These are phyloP conservation scores for Colletotrichum paranaense DNA, from an alignment of 2,329 filamentous ascomycete species.

Conservation along the genomic window DNA sequence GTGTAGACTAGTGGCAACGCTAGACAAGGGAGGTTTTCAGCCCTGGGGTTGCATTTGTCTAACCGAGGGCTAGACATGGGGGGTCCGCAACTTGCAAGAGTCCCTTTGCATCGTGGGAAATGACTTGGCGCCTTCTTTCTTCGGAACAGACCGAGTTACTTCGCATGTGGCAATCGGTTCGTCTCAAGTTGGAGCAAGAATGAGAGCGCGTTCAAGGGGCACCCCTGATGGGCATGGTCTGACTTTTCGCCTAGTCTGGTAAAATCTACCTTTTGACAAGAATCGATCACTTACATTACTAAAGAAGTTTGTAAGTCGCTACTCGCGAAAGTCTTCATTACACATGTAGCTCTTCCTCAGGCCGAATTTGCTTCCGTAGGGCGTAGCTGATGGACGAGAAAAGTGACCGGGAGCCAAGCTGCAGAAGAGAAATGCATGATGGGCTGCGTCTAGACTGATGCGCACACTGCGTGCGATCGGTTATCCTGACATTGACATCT, in stretches of 20 bases:
- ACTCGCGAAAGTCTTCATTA: background rate
- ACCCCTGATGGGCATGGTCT: background rate
- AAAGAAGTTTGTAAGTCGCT: background rate
- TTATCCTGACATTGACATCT: background rate
- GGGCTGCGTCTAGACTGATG: background rate
- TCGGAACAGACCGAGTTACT: background rate
- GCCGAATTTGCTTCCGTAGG: background rate
- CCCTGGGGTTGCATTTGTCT: conserved; percentile 19
- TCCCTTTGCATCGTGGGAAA: conserved; percentile 16
- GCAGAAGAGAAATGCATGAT: background rate
- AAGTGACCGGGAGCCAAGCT: background rate
- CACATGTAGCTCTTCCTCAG: background rate
- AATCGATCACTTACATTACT: background rate
- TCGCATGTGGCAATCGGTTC: conserved; percentile 8
- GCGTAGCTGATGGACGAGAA: background rate
- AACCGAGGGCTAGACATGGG: conserved; percentile 9
- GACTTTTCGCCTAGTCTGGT: background rate
- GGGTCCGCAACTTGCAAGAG: background rate
- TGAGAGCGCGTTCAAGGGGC: background rate
- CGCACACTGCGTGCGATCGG: background rate
- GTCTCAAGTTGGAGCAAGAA: background rate
- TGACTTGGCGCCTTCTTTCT: conserved; percentile 22
- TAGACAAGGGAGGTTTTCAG: conserved; percentile 2
- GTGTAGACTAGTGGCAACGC: conserved; percentile 13
- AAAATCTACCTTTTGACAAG: background rate